Conservation (phyloP, 2,329 filamentous ascomycete species). For the Alternaria panax region DNA sequence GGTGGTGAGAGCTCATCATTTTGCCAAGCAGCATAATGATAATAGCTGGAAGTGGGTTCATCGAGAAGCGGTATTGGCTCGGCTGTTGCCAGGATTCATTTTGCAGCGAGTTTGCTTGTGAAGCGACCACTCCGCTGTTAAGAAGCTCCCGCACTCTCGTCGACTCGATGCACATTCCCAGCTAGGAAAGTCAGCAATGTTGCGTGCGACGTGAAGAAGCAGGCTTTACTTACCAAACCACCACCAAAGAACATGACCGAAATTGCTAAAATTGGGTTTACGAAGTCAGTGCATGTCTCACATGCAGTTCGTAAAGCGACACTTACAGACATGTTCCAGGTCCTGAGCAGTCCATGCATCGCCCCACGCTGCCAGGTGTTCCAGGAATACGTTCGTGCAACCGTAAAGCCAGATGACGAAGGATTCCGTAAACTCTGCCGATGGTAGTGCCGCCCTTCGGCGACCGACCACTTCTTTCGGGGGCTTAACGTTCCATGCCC, state of each 20-base stretch:
- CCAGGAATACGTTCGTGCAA: constrained; percentile 87
- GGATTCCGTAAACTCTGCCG: constrained; percentile 89
- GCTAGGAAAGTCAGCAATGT: constrained; percentile 49
- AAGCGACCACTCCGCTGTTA: constrained; percentile 58
- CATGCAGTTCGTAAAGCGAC: too few relatives aligned
- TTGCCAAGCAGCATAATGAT: constrained; percentile 86
- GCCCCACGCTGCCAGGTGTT: constrained; percentile 80
- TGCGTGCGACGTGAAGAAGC: constrained; percentile 11
- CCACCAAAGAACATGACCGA: constrained; percentile 93
- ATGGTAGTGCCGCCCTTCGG: constrained; percentile 69
- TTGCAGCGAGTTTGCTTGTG: constrained; percentile 35
- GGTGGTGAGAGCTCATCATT: constrained; percentile 96
- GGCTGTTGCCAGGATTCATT: constrained; percentile 63
- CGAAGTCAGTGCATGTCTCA: too few relatives aligned
- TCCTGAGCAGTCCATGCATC: constrained; percentile 77
- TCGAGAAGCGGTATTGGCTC: constrained; percentile 73
- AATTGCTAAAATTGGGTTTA: too few relatives aligned
- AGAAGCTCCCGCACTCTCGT: constrained; percentile 70
- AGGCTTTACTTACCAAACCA: constrained; percentile 70
- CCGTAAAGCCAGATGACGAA: constrained; percentile 91
- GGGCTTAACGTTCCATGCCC: constrained; percentile 93
- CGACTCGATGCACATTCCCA: constrained; percentile 85
- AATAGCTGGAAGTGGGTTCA: constrained; percentile 88
- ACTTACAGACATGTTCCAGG: constrained; percentile 89
- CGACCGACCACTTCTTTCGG: constrained; percentile 62